Base-by-base conservation (phyloP, 495 filamentous ascomycete species). In the Chaetomidium leptoderma region DNA sequence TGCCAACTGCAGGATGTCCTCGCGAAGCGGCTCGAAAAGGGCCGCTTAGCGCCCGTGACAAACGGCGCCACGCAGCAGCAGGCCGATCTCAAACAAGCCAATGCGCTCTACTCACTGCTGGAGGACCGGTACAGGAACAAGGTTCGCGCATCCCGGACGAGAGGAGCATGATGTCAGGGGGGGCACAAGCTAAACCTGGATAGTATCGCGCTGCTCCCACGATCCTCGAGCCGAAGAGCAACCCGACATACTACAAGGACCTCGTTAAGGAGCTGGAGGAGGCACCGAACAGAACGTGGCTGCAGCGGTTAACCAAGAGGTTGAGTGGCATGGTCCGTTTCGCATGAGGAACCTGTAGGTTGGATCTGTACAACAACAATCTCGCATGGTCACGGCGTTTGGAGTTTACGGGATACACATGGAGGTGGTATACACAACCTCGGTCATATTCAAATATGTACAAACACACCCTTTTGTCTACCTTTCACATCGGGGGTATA, bases 171-270 rank as follows among this genome's bases (percentile, higher is more conserved):
- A 11, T n/a, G n/a, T 2, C 9, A 26, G 23, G 7, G 0, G 14
- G 33, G 2, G n/a, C n/a, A n/a, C n/a, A n/a, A 17, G 32, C 45
- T 61, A 47, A 60, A 48, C 4, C 1, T 14, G n/a, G 11, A 49
- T 63, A 86, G 77, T 93, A 91, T 68, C 86, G 84, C 9, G 64
- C 91, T 17, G 74, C 79, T 0, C 74, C 76, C 17, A 74, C 73
- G 17, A 66, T 92, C 47, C 78, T 91, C 61, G 73, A 75, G 26
- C 91, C 91, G 2, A 80, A 79, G 33, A 89, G 83, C 65, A 86
- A 90, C 57, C 90, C 91, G 27, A 83, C 78, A 4, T 83, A 95
- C 70, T 96, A 92, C 66, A 78, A 83, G 26, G 78, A 88, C 59
- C 68, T 96, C 6, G 66, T 89, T 54, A 76, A 73, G 53, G 91